Conservation (phyloP, 2,329 filamentous ascomycete species). For the Piedraia hortae region DNA sequence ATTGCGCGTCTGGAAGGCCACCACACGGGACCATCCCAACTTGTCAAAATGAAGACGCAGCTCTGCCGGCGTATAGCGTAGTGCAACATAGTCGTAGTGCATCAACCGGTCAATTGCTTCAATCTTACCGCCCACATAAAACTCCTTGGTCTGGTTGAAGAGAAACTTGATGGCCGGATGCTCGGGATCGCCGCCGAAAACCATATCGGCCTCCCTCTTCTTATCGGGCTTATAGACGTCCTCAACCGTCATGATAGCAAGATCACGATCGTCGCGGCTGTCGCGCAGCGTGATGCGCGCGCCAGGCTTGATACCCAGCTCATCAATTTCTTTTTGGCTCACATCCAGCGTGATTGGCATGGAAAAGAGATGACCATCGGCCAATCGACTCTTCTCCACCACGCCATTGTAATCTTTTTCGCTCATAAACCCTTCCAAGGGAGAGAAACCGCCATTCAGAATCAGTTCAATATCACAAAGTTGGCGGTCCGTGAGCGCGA, state of each 20-base stretch:
- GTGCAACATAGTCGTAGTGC: conserved; percentile 96
- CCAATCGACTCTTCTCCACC: conserved; percentile 63
- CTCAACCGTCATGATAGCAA: conserved; percentile 85
- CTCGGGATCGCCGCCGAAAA: conserved; percentile 75
- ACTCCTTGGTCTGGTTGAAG: conserved; percentile 52
- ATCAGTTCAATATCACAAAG: conserved; percentile 94
- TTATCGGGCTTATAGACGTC: conserved; percentile 93
- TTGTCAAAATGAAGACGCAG: conserved; percentile 95
- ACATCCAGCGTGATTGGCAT: conserved; percentile 94
- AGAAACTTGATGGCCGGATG: conserved; percentile 82
- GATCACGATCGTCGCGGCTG: conserved; percentile 82
- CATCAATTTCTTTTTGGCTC: conserved; percentile 44
- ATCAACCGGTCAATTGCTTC: conserved; percentile 84
- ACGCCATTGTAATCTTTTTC: conserved; percentile 92
- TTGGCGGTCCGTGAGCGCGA: conserved; percentile 74
- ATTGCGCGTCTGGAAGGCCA: conserved; percentile 96
- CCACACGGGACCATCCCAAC: conserved; percentile 90
- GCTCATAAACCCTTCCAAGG: conserved; percentile 93
- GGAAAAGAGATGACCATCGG: conserved; percentile 70
- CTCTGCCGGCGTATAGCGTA: conserved; percentile 86
- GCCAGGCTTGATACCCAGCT: conserved; percentile 49
- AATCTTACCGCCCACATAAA: conserved; percentile 85
- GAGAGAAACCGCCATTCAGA: conserved; percentile 91
- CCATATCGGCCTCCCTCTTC: conserved; percentile 67
- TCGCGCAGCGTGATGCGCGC: conserved; percentile 71